Evolutionary conservation across 2,329 filamentous ascomycete species (phyloP).

Genomic region (Trichoderma atrobrunneum): DNA sequence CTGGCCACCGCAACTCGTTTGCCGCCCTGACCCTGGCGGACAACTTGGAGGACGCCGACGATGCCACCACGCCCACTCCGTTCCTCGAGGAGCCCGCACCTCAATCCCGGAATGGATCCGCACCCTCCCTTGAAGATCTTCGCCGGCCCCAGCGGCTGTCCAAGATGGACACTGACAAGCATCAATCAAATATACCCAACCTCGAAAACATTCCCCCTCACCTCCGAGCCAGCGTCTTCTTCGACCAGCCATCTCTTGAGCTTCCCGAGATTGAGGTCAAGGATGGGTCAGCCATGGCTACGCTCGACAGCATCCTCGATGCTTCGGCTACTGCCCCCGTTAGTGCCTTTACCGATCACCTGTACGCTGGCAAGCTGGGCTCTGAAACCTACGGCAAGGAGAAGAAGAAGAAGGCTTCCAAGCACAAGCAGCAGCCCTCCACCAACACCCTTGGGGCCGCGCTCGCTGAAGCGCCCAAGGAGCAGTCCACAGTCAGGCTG

Average conservation of each 20-base stretch:
- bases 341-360: conserved; percentile 86
- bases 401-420: conserved; percentile 42
- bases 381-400: conserved; percentile 68
- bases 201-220: conserved; percentile 65
- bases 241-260: conserved; percentile 62
- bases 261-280: conserved; percentile 55
- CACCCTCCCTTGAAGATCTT: conserved; percentile 26
- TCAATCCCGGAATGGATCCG: conserved; percentile 22
- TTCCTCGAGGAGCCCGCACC: conserved; percentile 10
- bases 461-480: conserved; percentile 37
- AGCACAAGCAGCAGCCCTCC: conserved; percentile 22
- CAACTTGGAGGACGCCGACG: conserved; percentile 18
- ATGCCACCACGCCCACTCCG: not conserved
- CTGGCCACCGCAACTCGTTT: conserved; percentile 37
- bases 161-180: conserved; percentile 31
- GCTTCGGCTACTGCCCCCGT: conserved; percentile 86
- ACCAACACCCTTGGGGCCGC: conserved; percentile 26
- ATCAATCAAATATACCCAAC: conserved; percentile 34
- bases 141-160: conserved; percentile 37
- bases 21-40: conserved; percentile 32
- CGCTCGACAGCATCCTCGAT: conserved; percentile 86
- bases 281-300: conserved; percentile 81
- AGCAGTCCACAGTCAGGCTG: conserved; percentile 49
- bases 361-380: conserved; percentile 73
- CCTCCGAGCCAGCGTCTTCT: conserved; percentile 86